Conservation (phyloP, 805 yeast genomes). For the Yarrowia yakushimensis region DNA sequence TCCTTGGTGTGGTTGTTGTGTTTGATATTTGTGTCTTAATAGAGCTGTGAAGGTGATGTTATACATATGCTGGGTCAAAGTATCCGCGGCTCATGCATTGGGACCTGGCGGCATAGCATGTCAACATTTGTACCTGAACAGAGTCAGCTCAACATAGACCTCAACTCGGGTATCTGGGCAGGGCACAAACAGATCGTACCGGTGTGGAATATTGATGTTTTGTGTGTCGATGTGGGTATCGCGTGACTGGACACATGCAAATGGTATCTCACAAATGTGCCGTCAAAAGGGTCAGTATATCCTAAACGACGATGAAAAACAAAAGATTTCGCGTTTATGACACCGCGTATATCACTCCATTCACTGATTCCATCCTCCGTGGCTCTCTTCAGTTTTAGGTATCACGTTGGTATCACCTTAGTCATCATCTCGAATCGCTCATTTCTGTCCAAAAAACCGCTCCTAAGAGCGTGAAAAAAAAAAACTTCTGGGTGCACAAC, state of each 20-base stretch:
- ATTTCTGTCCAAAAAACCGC: neutral
- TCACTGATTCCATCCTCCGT: neutral
- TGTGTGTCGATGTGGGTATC: too few species aligned
- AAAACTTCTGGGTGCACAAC: neutral
- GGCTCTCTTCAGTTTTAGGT: neutral
- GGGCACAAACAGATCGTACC: too few species aligned
- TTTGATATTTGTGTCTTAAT: too few species aligned
- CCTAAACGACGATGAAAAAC: neutral
- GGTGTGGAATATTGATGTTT: too few species aligned
- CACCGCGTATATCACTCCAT: accelerated
- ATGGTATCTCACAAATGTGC: neutral
- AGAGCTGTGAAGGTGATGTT: neutral
- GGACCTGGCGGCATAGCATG: neutral
- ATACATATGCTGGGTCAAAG: neutral
- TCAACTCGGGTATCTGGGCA: neutral
- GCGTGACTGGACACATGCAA: neutral
- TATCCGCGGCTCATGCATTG: neutral
- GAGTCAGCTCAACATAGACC: neutral
- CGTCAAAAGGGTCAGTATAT: neutral
- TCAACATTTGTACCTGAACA: neutral
- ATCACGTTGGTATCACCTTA: neutral
- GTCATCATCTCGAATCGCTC: neutral
- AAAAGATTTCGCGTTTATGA: neutral
- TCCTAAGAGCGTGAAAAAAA: neutral
- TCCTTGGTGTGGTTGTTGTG: too few species aligned